Evolutionary conservation across 2,329 filamentous ascomycete genomes (phyloP).

Genomic region (Penicillium sclerotiorum): DNA sequence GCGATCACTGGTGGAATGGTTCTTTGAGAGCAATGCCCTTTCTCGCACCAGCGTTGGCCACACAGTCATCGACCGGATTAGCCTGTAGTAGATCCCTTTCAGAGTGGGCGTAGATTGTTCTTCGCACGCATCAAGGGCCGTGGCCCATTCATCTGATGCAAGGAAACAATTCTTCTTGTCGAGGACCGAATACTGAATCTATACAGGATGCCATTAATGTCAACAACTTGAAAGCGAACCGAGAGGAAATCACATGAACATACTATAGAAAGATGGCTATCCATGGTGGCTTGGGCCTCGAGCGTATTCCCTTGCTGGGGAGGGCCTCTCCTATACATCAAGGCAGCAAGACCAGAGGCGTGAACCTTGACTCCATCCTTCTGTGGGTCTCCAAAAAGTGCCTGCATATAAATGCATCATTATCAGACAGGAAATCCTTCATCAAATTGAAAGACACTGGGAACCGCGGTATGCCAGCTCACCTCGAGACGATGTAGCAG

Average conservation of each 20-base stretch:
- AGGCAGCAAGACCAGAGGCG: background rate
- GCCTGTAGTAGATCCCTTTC: background rate
- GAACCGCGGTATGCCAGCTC: no score
- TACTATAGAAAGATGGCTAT: no score
- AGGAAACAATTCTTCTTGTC: no score
- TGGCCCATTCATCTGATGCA: no score
- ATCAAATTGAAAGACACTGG: background rate
- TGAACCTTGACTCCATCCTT: background rate
- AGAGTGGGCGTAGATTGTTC: background rate
- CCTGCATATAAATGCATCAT: background rate
- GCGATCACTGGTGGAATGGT: background rate
- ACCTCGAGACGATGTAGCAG: background rate
- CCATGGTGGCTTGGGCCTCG: no score
- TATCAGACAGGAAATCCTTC: background rate
- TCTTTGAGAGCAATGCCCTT: background rate
- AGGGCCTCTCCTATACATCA: background rate
- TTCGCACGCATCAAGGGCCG: no score
- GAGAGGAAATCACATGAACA: no score
- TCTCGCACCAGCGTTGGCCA: background rate
- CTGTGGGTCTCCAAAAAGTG: background rate
- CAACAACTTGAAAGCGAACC: no score
- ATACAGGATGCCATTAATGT: no score
- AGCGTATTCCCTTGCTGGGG: no score
- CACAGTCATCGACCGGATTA: background rate
- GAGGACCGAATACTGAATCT: no score